Evolutionary conservation across 306 rosid species (phyloP).

Genomic region (Herpetospermum pedunculosum): DNA sequence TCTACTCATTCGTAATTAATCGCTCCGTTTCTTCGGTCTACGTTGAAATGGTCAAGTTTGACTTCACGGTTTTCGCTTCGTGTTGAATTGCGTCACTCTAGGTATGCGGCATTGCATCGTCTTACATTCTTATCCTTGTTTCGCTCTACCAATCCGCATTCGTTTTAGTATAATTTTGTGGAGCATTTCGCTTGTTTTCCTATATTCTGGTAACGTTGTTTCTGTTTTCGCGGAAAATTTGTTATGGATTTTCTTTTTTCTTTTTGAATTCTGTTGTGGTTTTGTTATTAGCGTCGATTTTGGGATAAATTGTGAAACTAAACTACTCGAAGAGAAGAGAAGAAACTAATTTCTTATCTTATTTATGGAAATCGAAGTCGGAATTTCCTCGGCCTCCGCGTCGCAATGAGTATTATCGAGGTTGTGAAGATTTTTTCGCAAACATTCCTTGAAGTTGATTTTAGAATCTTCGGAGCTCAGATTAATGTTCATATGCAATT

Average conservation of each 20-base stretch:
- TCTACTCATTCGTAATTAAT: neutral
- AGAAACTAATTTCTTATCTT: neutral
- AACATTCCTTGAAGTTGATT: constrained; percentile 30
- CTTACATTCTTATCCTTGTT: neutral
- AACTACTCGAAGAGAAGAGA: too few relatives aligned
- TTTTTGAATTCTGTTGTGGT: neutral
- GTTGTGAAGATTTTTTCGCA: constrained; percentile 27
- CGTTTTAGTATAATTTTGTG: neutral
- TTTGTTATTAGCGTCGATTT: neutral
- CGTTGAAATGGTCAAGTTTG: constrained; percentile 4
- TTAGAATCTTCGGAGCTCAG: constrained; percentile 20
- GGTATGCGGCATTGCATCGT: neutral
- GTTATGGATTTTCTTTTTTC: neutral
- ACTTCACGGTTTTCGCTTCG: neutral
- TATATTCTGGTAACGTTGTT: neutral
- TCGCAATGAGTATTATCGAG: constrained; percentile 11
- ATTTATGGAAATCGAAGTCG: constrained; percentile 18
- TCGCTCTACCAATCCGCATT: neutral
- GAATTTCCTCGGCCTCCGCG: constrained; percentile 4
- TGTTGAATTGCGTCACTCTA: neutral
- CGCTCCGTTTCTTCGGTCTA: neutral
- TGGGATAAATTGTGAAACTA: neutral
- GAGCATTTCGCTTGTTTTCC: neutral
- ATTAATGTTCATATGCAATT: constrained; percentile 8
- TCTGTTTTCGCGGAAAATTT: neutral